Evolutionary conservation across 1,139 yeast species (phyloP).

Genomic region (Lodderomyces parapsilosis): DNA sequence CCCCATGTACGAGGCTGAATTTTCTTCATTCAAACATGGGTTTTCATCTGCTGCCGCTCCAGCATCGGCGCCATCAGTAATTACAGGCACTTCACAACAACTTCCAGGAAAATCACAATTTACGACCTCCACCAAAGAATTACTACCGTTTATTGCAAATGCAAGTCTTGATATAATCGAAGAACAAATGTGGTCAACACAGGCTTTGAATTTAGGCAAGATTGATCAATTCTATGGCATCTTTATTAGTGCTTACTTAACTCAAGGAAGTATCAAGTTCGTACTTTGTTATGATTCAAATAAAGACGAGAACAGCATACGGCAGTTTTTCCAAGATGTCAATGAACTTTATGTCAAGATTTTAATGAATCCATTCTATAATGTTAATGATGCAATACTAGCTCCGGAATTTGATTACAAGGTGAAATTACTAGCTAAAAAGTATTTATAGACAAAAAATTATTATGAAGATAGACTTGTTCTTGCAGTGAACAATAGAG

Average conservation of each 20-base stretch:
- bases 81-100: constrained; percentile 13
- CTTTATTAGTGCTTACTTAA: constrained; percentile 75
- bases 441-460: constrained; percentile 55
- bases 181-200: constrained; percentile 79
- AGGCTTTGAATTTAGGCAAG: constrained; percentile 64
- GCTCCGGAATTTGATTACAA: constrained; percentile 76
- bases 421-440: constrained; percentile 70
- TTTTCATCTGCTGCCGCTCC: constrained; percentile 11
- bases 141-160: constrained; percentile 85
- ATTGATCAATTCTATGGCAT: constrained; percentile 87
- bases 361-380: constrained; percentile 82
- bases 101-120: constrained; percentile 63
- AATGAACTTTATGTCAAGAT: constrained; percentile 89
- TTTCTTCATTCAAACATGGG: constrained; percentile 61
- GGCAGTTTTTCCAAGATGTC: constrained; percentile 80
- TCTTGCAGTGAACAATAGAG: too few species aligned
- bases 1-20: constrained; percentile 86
- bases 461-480: too few species aligned
- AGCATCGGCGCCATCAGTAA: constrained; percentile 10
- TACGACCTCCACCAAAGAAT: constrained; percentile 68
- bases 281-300: constrained; percentile 68
- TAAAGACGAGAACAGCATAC: constrained; percentile 69
- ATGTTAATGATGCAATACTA: constrained; percentile 69
- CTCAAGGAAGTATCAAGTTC: constrained; percentile 85
- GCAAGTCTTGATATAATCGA: constrained; percentile 87